Percentiles rank a stretch among this genome's conserved stretches.
Conservation (phyloP, 352 stramenopile genomes). For the Pythium sukuiense region DNA sequence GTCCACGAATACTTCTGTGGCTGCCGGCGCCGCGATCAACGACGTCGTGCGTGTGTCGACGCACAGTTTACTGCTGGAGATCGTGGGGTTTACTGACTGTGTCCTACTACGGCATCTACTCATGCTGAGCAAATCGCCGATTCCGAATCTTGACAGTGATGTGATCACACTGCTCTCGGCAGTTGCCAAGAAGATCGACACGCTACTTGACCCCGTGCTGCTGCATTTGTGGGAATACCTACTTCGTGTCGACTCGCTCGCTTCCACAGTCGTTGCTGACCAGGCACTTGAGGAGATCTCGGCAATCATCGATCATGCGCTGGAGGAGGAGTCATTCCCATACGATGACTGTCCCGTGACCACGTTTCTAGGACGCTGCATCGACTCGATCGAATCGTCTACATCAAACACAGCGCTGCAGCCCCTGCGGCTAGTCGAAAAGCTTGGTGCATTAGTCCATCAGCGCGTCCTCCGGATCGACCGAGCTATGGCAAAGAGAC, state of each 20-base stretch:
- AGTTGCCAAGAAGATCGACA: conserved; percentile 9
- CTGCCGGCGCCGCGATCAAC: conserved; percentile 19
- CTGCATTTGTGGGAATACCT: conserved; percentile 45
- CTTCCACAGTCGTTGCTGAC: conserved; percentile 3
- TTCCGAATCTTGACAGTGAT: conserved; percentile 12
- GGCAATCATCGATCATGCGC: conserved; percentile 15
- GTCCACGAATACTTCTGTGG: not conserved
- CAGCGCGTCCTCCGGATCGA: not conserved
- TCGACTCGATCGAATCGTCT: not conserved
- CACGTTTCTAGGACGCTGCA: conserved; percentile 23
- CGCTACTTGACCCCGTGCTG: conserved; percentile 37
- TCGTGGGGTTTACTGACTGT: conserved; percentile 49
- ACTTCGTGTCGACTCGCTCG: not conserved
- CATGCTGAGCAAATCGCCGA: conserved; percentile 22
- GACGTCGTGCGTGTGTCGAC: conserved; percentile 42
- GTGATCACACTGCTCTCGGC: not conserved
- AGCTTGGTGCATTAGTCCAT: conserved; percentile 6
- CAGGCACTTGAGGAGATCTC: conserved; percentile 23
- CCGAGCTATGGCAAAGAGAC: not conserved
- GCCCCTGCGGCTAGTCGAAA: conserved; percentile 25
- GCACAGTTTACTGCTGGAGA: conserved; percentile 54
- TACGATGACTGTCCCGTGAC: conserved; percentile 7
- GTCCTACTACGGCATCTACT: conserved; percentile 29
- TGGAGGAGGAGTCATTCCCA: conserved; percentile 1
- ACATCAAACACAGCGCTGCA: not conserved